Conservation (phyloP, 345 rosid species). For the Brassica carinata region DNA sequence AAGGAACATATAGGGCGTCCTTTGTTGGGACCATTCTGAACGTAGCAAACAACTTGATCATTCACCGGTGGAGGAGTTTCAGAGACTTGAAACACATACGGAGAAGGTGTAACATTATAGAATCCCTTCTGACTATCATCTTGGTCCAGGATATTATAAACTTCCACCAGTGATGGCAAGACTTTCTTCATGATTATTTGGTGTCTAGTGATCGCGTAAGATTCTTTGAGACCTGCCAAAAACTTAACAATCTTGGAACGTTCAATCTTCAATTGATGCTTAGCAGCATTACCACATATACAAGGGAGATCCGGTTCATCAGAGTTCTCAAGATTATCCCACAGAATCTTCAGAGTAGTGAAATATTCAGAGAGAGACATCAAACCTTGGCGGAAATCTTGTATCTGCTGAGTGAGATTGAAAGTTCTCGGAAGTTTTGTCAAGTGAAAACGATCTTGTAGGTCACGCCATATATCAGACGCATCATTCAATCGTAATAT, state of each 20-base stretch:
- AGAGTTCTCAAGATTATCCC: background rate
- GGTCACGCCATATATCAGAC: background rate
- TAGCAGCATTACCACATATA: background rate
- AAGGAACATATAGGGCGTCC: too few species aligned
- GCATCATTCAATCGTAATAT: background rate
- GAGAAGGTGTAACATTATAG: too few species aligned
- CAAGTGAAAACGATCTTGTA: background rate
- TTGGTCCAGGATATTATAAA: too few species aligned
- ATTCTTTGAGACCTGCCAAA: too few species aligned
- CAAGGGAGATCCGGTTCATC: background rate
- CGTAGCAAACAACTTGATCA: too few species aligned
- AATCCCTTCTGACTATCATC: too few species aligned
- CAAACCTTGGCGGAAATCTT: background rate
- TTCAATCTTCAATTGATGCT: background rate
- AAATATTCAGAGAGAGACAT: background rate
- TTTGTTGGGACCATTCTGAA: too few species aligned
- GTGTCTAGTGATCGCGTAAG: too few species aligned
- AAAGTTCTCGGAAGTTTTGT: background rate
- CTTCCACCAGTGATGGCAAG: too few species aligned
- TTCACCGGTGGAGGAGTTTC: too few species aligned
- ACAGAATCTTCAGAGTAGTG: background rate
- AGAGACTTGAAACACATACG: too few species aligned
- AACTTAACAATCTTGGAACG: background rate
- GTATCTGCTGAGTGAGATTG: background rate
- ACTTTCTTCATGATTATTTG: too few species aligned